These are phyloP conservation scores for Groenewaldozyma auringiensis DNA, from an alignment of 1,139 yeast genomes.

Conservation along the genomic window DNA sequence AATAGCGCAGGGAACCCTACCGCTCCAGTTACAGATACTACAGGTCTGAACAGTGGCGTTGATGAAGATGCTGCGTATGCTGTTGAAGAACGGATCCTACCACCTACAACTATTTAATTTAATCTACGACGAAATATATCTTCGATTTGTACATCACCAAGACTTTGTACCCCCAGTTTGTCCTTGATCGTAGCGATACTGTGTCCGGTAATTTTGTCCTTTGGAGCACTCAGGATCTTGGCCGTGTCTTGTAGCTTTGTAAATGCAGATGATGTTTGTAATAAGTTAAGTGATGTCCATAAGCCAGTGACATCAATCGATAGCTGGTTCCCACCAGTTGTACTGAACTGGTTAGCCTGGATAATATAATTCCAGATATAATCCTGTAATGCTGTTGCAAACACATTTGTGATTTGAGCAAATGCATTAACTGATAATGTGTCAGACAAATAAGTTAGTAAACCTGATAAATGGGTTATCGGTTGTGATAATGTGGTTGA, in stretches of 20 bases:
- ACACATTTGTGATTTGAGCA: constrained; percentile 23
- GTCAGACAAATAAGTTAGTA: constrained; percentile 33
- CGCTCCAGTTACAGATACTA: not conserved
- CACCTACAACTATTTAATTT: not conserved
- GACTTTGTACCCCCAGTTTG: not conserved
- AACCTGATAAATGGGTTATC: constrained; percentile 33
- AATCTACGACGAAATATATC: not conserved
- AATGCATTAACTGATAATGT: constrained; percentile 29
- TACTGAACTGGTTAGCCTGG: constrained; percentile 55
- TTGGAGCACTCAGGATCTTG: not conserved
- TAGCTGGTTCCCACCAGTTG: constrained; percentile 51
- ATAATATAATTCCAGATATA: constrained; percentile 52
- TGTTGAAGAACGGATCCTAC: constrained; percentile 4
- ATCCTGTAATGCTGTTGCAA: constrained; percentile 43
- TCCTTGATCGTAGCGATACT: not conserved
- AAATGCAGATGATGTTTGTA: not conserved
- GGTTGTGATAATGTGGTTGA: constrained; percentile 36
- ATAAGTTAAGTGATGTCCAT: constrained; percentile 22
- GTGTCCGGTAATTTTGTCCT: not conserved
- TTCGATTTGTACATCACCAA: not conserved
- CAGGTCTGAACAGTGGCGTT: not conserved
- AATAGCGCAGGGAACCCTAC: not conserved
- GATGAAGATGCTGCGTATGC: not conserved
- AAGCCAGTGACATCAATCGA: constrained; percentile 45
- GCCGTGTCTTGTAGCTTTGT: not conserved